These are phyloP conservation scores for Paraurostyla sp. DNA, from an alignment of 73 alveolate genomes.

Conservation along the genomic window DNA sequence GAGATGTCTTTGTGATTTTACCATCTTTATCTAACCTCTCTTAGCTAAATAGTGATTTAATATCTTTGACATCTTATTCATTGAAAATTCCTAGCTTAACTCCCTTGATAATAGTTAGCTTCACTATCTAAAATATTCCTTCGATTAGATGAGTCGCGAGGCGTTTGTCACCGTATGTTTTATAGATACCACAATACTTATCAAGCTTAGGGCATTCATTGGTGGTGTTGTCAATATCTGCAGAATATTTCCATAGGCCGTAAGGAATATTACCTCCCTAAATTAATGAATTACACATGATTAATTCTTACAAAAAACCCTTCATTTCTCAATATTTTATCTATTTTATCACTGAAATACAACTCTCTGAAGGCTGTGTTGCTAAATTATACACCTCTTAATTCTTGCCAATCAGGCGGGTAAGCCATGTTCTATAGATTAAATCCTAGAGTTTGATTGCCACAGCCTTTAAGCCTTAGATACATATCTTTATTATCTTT, in stretches of 20 bases:
- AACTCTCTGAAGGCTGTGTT: slow-evolving; percentile 89
- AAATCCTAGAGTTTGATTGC: slow-evolving; percentile 84
- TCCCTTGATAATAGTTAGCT: slow-evolving; percentile 21
- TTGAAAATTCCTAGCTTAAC: neutral
- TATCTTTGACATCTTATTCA: slow-evolving; percentile 20
- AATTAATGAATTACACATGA: neutral
- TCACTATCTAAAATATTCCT: slow-evolving; percentile 65
- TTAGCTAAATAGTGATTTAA: slow-evolving; percentile 12
- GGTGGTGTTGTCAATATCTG: neutral
- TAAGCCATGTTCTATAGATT: slow-evolving; percentile 66
- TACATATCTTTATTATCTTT: slow-evolving; percentile 15
- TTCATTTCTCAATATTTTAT: slow-evolving; percentile 65
- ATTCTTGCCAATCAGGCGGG: slow-evolving; percentile 76
- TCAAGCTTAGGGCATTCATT: slow-evolving; percentile 72
- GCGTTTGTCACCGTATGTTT: slow-evolving; percentile 89
- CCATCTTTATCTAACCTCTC: slow-evolving; percentile 21
- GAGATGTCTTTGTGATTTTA: neutral
- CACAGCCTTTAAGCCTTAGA: slow-evolving; percentile 93
- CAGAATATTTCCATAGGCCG: slow-evolving; percentile 86
- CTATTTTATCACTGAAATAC: slow-evolving; percentile 66
- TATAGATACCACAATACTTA: slow-evolving; percentile 87
- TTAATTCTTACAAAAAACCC: slow-evolving; percentile 40
- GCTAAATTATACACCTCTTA: slow-evolving; percentile 91
- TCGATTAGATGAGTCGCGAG: slow-evolving; percentile 87
- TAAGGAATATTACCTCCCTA: slow-evolving; percentile 78